Conservation (phyloP, 2,329 filamentous ascomycete species). For the Plectosphaerella cucumerina region DNA sequence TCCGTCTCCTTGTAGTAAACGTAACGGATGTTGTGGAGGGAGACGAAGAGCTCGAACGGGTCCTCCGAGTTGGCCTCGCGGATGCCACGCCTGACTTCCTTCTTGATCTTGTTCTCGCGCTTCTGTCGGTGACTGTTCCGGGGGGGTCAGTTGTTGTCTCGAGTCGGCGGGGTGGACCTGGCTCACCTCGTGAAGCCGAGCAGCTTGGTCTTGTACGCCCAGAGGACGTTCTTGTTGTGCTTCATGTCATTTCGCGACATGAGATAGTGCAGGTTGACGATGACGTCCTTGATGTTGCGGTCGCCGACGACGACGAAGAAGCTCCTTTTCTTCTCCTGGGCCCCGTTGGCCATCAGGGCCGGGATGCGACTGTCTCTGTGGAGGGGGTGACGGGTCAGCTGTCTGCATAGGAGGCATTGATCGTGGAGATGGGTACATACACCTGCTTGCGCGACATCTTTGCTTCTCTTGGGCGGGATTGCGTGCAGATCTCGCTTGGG, state of each 20-base stretch:
- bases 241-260: conserved; percentile 87
- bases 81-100: conserved; percentile 92
- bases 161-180: background rate
- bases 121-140: conserved; percentile 83
- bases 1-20: conserved; percentile 99
- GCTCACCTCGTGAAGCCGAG: conserved; percentile 77
- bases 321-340: conserved; percentile 94
- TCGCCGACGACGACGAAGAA: conserved; percentile 98
- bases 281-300: conserved; percentile 81
- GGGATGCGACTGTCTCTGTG: conserved; percentile 82
- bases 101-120: conserved; percentile 97
- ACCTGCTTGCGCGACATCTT: conserved; percentile 58
- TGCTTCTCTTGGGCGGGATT: conserved; percentile 13
- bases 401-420: conserved; percentile 1
- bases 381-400: background rate
- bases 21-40: conserved; percentile 95
- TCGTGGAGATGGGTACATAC: conserved; percentile 25
- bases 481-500: background rate
- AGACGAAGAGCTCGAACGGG: conserved; percentile 95
- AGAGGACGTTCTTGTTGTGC: conserved; percentile 86
- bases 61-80: conserved; percentile 90
- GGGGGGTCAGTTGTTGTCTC: conserved; percentile 6
- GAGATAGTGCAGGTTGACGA: conserved; percentile 89
- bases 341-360: conserved; percentile 84
- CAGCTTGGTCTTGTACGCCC: conserved; percentile 98